Base-by-base conservation (phyloP, 306 rosid genomes). In the Vigna trinervia region DNA sequence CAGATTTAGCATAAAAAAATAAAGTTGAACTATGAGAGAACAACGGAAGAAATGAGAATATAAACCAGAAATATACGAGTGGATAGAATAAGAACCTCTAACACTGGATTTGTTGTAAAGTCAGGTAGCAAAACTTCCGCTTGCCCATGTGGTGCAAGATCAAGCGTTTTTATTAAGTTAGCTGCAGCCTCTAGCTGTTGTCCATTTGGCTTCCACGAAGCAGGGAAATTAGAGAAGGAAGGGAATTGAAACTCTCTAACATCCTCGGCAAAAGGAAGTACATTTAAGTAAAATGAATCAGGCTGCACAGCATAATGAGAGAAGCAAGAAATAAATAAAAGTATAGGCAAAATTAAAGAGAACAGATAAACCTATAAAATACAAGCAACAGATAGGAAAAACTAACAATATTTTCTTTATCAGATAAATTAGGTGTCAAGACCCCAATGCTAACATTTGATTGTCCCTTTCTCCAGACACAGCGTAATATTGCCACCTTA, bases 391-490 rank as follows among this genome's bases (percentile, higher is more conserved):
- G 8, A 34, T 1, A 36, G 41, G 58, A 62, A 64, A 69, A 78
- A 78, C 93, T 12, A 85, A 94, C 98, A 90, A 88, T 79, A 82
- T 86, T 80, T 45, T 85, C 87, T 28, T 69, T 80, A 60, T 88
- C 89, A 6, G 93, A 90, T 41, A 90, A 71, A 68, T 92, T 90
- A 54, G 97, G 97, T 54, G 95, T 89, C 86, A 92, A 85, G 84
- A 88, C 90, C 79, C 97, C 97, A 28, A 92, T 86, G 43, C 84
- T 81, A 50, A 90, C 91, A 81, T 43, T 88, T 6, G 70, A 89
- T 64, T 92, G 97, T 82, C 97, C 96, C n/a, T 79, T 85, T 85
- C 93, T 90, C 97, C 98, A 94, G 71, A 88, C 93, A 32, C 97
- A 94, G 6, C 98, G 96, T 76, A 92, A 58, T 39, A 94, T 88